These are phyloP conservation scores for Auriscalpium vulgare DNA, from an alignment of 768 basidiomycete genomes.

Conservation along the genomic window DNA sequence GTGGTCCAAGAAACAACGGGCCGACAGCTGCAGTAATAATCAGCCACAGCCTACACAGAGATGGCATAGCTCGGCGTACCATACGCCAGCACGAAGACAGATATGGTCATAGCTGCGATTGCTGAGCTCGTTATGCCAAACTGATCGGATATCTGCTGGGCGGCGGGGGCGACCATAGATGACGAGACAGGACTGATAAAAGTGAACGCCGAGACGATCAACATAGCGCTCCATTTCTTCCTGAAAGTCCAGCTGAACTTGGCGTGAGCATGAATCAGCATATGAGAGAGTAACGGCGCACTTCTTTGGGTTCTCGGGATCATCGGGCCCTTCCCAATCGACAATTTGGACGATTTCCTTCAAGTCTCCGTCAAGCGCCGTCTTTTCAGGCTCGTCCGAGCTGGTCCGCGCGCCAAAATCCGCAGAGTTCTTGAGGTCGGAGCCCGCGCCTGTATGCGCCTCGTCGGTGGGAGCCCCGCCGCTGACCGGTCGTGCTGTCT, in stretches of 20 bases:
- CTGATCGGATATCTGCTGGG: constrained; percentile 36
- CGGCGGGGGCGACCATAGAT: constrained; percentile 67
- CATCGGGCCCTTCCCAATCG: constrained; percentile 8
- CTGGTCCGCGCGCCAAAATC: no score
- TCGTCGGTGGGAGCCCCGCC: no score
- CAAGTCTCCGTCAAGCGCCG: no score
- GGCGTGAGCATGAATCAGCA: not conserved
- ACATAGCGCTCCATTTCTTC: constrained; percentile 30
- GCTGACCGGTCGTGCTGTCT: no score
- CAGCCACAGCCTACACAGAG: no score
- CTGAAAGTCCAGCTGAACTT: constrained; percentile 5
- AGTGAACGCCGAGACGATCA: constrained; percentile 54
- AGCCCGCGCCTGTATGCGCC: no score
- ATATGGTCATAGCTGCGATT: constrained; percentile 45
- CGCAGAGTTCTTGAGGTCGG: no score
- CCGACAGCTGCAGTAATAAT: constrained; percentile 34
- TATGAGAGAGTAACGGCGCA: not conserved
- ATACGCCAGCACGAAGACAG: constrained; percentile 45
- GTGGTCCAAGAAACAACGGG: constrained; percentile 42
- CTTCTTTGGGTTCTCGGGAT: constrained; percentile 10
- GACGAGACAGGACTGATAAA: constrained; percentile 64
- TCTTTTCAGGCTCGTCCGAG: no score
- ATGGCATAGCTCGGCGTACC: constrained; percentile 26
- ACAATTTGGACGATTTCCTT: not conserved
- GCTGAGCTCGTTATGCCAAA: constrained; percentile 47